Conservation (phyloP, 441 rosid genomes). For the Erodium trifolium region DNA sequence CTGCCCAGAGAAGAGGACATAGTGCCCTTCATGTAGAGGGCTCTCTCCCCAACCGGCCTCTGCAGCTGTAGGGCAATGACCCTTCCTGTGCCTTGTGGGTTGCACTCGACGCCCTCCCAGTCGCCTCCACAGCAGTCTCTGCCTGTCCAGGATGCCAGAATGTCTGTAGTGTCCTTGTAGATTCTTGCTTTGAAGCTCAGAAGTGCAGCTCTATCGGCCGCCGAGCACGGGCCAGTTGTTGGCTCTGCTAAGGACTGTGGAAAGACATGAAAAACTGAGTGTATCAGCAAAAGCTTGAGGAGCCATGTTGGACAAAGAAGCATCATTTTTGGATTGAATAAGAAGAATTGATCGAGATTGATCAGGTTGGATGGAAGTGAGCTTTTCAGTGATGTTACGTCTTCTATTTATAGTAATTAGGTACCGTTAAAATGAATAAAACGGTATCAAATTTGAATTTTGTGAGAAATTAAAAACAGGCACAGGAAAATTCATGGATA, state of each 20-base stretch:
- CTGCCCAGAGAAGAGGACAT: slow-evolving; percentile 61
- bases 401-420: slow-evolving; percentile 38
- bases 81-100: slow-evolving; percentile 48
- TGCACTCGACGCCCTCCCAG: slow-evolving; percentile 88
- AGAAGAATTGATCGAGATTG: slow-evolving; percentile 24
- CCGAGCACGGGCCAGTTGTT: slow-evolving; percentile 34
- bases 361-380: slow-evolving; percentile 24
- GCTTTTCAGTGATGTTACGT: slow-evolving; percentile 15
- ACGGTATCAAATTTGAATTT: neutral
- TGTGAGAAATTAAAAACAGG: slow-evolving; percentile 6
- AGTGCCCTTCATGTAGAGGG: slow-evolving; percentile 66
- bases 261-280: slow-evolving; percentile 24
- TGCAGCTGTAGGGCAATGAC: slow-evolving; percentile 51
- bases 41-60: slow-evolving; percentile 37
- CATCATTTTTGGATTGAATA: slow-evolving; percentile 27
- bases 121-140: slow-evolving; percentile 69
- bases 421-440: neutral
- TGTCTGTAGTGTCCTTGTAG: slow-evolving; percentile 57
- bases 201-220: slow-evolving; percentile 60
- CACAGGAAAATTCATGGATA: neutral
- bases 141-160: slow-evolving; percentile 68
- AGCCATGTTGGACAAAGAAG: slow-evolving; percentile 21
- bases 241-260: slow-evolving; percentile 24
- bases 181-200: slow-evolving; percentile 68
- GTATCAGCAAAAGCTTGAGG: slow-evolving; percentile 34